phyloP scores from a whole-genome alignment of 1,284 basidiomycete species.

The Trametes pubescens region DNA sequence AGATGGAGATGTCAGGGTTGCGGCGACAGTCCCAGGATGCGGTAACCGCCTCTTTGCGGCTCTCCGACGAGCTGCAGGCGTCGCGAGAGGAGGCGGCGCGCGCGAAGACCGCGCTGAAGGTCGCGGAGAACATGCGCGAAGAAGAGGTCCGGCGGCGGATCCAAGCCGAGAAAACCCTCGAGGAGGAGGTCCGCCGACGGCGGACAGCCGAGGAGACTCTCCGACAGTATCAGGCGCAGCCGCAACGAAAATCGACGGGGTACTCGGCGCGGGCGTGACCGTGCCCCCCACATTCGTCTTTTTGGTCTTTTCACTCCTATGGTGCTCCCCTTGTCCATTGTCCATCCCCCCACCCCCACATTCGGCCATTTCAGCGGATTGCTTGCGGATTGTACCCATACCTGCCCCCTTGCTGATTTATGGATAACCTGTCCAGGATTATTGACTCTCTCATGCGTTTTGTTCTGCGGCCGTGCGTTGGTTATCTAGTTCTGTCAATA shows the following conservation, averaged over 20 bases:
- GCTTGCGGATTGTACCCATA: slow-evolving; percentile 28
- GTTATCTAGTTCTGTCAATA: slow-evolving; percentile 18
- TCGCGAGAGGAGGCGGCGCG: slow-evolving; percentile 65
- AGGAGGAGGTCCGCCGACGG: slow-evolving; percentile 59
- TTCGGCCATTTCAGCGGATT: slow-evolving; percentile 24
- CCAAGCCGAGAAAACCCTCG: slow-evolving; percentile 62
- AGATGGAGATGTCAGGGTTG: slow-evolving; percentile 66
- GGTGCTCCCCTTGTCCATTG: slow-evolving; percentile 5
- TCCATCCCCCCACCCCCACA: slow-evolving; percentile 2
- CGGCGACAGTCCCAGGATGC: slow-evolving; percentile 72
- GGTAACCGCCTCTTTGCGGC: slow-evolving; percentile 61
- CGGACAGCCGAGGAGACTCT: slow-evolving; percentile 59
- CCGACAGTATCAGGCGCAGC: slow-evolving; percentile 36
- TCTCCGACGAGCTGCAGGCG: slow-evolving; percentile 71
- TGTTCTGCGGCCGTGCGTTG: slow-evolving; percentile 13
- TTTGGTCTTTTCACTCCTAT: slow-evolving; percentile 16
- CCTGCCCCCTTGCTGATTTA: slow-evolving; percentile 27
- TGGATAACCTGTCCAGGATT: slow-evolving; percentile 29
- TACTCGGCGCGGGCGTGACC: slow-evolving; percentile 32
- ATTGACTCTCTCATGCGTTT: slow-evolving; percentile 18
- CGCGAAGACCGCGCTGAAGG: slow-evolving; percentile 58
- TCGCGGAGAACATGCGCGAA: slow-evolving; percentile 63
- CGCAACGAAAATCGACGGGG: slow-evolving; percentile 34
- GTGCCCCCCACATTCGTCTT: slow-evolving; percentile 4
- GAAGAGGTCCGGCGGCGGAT: slow-evolving; percentile 63